Evolutionary conservation across 140 eudicot species (phyloP), one percentile per base, ranked within the genome.

Genomic region (Flaveria floridana): DNA sequence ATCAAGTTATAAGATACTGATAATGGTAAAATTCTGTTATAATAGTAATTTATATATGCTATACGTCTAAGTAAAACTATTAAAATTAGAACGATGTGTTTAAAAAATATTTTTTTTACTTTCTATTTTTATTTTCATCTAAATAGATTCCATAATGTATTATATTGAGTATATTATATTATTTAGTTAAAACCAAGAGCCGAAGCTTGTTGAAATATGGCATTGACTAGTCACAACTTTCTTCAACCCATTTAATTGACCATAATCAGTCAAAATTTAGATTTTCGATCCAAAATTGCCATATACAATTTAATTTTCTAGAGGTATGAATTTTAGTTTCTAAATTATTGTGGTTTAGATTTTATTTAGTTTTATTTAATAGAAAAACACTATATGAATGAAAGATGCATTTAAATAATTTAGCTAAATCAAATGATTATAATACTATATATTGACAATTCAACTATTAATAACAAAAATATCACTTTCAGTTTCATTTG

Each of bases 161-260:
- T 4, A 66, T 2, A 9, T 66, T 23, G 13, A 23, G 18, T 25
- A 12, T 19, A 12, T 12, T 47, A 5, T 12, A 3, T 34, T 34
- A 34, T 34, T 34, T 6, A 34, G 41, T 56, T 34, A 46, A 69
- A 75, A 65, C 26, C 18, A 34, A 30, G 21, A 12, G 26, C 57
- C 67, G 39, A 34, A 34, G 41, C 41, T 34, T 34, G 41, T 34
- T 5, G 8, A 34, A 34, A 0, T 6, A 34, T 76, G 44, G 12
- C 80, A 67, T 76, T 41, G 69, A 76, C 75, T 76, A 68, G 26
- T 67, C 57, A 55, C 50, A 14, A 76, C 25, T 2, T 15, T 44
- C 75, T 68, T 76, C 21, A 52, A 76, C 20, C n/a, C 1, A 20
- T 51, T 65, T 67, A 65, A 66, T 23, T n/a, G 18, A 7, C 7